Conservation (phyloP, 2,329 filamentous ascomycete species). For the Diaporthe nobilis region DNA sequence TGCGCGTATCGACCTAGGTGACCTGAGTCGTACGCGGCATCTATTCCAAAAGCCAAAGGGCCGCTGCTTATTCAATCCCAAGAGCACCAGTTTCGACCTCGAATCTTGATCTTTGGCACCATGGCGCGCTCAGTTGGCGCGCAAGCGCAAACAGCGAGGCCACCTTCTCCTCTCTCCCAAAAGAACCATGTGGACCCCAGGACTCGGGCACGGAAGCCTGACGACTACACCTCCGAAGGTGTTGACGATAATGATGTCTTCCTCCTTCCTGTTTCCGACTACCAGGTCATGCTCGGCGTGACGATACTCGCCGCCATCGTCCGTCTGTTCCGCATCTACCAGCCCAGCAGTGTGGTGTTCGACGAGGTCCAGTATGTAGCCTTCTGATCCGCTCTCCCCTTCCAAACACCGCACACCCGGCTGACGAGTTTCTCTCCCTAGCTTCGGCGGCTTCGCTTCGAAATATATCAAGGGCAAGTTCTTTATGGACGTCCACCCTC, state of each 20-base stretch:
- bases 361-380: conserved; percentile 97
- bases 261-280: conserved; percentile 86
- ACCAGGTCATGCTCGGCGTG: conserved; percentile 79
- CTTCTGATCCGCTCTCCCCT: conserved; percentile 29
- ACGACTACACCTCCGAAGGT: conserved; percentile 81
- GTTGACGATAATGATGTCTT: conserved; percentile 94
- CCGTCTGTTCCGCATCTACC: conserved; percentile 94
- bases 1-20: conserved; percentile 10
- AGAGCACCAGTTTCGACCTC: not conserved
- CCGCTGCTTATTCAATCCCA: conserved; percentile 15
- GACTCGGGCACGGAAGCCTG: conserved; percentile 51
- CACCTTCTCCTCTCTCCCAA: conserved; percentile 44
- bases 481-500: conserved; percentile 99
- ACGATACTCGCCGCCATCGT: conserved; percentile 84
- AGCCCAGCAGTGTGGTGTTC: conserved; percentile 96
- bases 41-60: conserved; percentile 9
- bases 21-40: conserved; percentile 25
- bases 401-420: not conserved
- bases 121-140: conserved; percentile 58
- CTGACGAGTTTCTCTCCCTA: conserved; percentile 54
- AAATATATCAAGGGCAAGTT: conserved; percentile 99
- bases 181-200: conserved; percentile 42
- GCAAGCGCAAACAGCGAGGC: conserved; percentile 52
- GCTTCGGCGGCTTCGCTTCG: conserved; percentile 96
- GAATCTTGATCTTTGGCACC: conserved; percentile 40